Evolutionary conservation across 1,139 yeast species (phyloP).

Genomic region (Eremothecium gossypii): DNA sequence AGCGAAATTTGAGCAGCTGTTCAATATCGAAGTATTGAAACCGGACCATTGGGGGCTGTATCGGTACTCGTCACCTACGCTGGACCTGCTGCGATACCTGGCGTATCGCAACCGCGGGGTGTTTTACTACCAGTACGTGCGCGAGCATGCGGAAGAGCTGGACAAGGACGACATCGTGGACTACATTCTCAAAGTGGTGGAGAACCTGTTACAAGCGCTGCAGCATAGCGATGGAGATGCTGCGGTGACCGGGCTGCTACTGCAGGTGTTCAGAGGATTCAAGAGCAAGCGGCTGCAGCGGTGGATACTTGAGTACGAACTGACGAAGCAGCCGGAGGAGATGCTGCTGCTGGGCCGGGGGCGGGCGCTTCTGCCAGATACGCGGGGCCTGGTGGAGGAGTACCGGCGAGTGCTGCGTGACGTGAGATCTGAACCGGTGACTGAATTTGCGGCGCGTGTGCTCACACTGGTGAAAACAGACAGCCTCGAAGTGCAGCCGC

Average conservation of each 20-base stretch:
- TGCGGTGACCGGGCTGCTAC: conserved; percentile 39
- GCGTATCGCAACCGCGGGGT: conserved; percentile 78
- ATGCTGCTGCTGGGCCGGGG: conserved; percentile 38
- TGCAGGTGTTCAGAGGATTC: conserved; percentile 42
- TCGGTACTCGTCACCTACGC: conserved; percentile 51
- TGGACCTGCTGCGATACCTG: conserved; percentile 64
- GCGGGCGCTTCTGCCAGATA: conserved; percentile 26
- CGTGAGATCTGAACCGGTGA: conserved; percentile 8
- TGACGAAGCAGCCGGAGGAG: conserved; percentile 40
- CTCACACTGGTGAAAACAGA: neutral
- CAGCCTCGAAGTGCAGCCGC: conserved; percentile 2
- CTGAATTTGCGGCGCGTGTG: conserved; percentile 1
- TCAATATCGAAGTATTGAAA: conserved; percentile 57
- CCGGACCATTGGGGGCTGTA: conserved; percentile 40
- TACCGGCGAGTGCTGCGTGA: conserved; percentile 13
- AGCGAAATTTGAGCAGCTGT: conserved; percentile 49
- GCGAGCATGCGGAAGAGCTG: conserved; percentile 14
- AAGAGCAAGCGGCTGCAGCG: conserved; percentile 46
- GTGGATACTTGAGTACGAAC: conserved; percentile 54
- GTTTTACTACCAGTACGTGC: conserved; percentile 47
- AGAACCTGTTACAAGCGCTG: conserved; percentile 47
- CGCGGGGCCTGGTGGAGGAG: conserved; percentile 13
- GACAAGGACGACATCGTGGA: conserved; percentile 25
- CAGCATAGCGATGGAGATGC: conserved; percentile 60
- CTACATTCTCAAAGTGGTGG: conserved; percentile 35